A percentile compares a stretch with the other conserved stretches of the same genome.
Conservation (phyloP, 345 rosid species). For the Euclidium syriacum region DNA sequence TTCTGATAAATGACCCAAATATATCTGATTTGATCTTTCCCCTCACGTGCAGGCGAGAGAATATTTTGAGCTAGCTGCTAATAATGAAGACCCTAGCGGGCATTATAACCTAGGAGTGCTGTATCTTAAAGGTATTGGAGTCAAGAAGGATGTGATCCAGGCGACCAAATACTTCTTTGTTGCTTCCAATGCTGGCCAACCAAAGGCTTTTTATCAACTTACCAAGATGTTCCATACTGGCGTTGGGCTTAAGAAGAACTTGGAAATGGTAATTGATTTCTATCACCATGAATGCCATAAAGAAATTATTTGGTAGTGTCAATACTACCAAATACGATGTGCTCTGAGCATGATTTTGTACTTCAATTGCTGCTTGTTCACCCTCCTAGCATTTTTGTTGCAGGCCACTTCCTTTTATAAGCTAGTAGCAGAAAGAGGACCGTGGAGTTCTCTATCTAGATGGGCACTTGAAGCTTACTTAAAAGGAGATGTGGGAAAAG, state of each 20-base stretch:
- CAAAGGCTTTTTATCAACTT: slow-evolving; percentile 83
- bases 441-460: slow-evolving; percentile 91
- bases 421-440: slow-evolving; percentile 89
- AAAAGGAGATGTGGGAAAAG: slow-evolving; percentile 84
- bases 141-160: slow-evolving; percentile 57
- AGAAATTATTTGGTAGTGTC: no score
- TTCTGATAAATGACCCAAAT: not conserved
- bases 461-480: slow-evolving; percentile 92
- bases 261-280: slow-evolving; percentile 42
- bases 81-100: slow-evolving; percentile 58
- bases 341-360: not conserved
- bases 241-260: slow-evolving; percentile 68
- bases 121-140: slow-evolving; percentile 70
- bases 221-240: slow-evolving; percentile 88
- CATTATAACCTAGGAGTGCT: slow-evolving; percentile 80
- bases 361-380: not conserved
- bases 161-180: slow-evolving; percentile 52
- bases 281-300: not conserved
- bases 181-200: slow-evolving; percentile 82
- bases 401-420: slow-evolving; percentile 85
- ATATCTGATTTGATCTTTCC: not conserved
- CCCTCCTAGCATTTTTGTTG: slow-evolving; percentile 6
- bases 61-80: slow-evolving; percentile 75
- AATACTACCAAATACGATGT: no score
- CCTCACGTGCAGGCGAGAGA: slow-evolving; percentile 58